Percentiles rank a stretch among this genome's conserved stretches.
Evolutionary conservation across 129 eudicot genomes (phyloP).

Genomic region (Pseudognaphalium luteoalbum): DNA sequence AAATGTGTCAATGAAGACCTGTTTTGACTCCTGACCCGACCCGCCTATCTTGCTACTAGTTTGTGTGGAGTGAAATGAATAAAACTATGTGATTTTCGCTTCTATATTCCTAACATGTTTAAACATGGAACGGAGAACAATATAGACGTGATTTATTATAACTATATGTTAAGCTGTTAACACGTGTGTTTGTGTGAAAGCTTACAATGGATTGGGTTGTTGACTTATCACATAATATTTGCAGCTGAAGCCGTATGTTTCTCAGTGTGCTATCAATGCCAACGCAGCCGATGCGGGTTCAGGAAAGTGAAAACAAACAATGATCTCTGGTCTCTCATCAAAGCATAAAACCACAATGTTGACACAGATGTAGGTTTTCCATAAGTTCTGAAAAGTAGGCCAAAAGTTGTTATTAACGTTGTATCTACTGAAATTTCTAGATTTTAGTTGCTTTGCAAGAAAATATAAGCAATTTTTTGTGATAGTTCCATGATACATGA

Average conservation of each 20-base stretch:
- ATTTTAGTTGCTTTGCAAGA: background rate
- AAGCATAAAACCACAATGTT: background rate
- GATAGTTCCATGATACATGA: background rate
- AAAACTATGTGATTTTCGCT: background rate
- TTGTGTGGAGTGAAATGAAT: background rate
- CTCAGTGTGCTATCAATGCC: slow-evolving; percentile 29
- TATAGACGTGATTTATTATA: background rate
- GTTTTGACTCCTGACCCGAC: background rate
- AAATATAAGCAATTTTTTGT: background rate
- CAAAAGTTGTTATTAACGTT: background rate
- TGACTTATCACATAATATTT: background rate
- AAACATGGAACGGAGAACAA: background rate
- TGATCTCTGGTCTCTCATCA: background rate
- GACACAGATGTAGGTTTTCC: background rate
- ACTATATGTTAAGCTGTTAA: background rate
- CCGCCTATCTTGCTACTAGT: background rate
- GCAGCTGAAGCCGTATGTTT: slow-evolving; percentile 36
- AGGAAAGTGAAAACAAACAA: slow-evolving; percentile 15
- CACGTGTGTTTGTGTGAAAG: background rate
- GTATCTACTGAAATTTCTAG: background rate
- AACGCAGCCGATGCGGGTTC: slow-evolving; percentile 28
- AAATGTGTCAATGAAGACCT: background rate
- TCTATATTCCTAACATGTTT: background rate
- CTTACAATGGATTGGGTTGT: background rate
- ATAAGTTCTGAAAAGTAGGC: background rate